Evolutionary conservation across 1,284 basidiomycete genomes (phyloP), one percentile per base, ranked within the genome.

Genomic region (Athelia sp.): DNA sequence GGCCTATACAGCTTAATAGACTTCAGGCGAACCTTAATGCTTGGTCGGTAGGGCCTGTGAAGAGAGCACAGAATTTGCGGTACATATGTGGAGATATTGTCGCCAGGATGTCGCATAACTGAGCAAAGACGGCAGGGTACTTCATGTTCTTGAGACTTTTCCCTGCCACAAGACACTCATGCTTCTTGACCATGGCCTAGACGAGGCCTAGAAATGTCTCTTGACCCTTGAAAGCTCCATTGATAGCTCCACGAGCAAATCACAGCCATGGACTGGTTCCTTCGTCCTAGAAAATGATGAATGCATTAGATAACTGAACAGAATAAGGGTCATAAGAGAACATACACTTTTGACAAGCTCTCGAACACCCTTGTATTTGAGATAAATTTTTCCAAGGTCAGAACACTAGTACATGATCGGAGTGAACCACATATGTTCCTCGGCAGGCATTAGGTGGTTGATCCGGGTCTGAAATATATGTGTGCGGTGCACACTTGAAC

Each of bases 201-300:
- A 61, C 52, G 49, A 61, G 50, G n/a, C 56, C 56, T 13, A 55
- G 42, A 3, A 59, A 35, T 3, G 52, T 52, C 13, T 53, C 52
- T 9, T 50, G 44, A 1, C 50, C 52, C 13, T 50, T 49, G 49
- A 54, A 61, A 1, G 35, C 22, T 1, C 58, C 58, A 17, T 49
- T 42, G 2, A 43, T 32, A 35, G 50, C 54, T 14, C 58, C 56
- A 21, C 50, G 23, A 10, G 58, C 56, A 52, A 59, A 61, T 8
- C 50, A 45, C 17, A 61, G 49, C 47, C 52, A 61, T 1, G 58
- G 56, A 0, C 50, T 54, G 1, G 38, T 36, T 2, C 50, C 49
- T 18, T 54, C 51, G 43, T 57, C 51, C 53, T 51, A 18, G 18
- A 26, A 44, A 10, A 44, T 44, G 6, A 19, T 29, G 3, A 29